These are phyloP conservation scores for Picea engelmannii DNA, from an alignment of 83 land plant genomes.

Conservation along the genomic window DNA sequence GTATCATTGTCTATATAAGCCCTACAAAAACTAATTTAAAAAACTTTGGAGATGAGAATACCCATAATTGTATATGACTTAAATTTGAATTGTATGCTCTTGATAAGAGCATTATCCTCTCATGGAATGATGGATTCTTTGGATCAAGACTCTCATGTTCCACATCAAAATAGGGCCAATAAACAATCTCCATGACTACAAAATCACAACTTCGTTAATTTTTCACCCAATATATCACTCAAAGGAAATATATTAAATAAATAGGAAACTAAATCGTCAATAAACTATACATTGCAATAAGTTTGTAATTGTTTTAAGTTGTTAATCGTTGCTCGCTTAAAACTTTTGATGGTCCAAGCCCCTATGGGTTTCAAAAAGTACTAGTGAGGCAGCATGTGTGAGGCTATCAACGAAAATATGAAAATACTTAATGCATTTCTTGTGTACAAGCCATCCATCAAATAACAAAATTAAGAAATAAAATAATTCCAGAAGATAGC, in stretches of 20 bases:
- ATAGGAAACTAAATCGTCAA: neutral
- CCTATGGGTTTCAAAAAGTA: neutral
- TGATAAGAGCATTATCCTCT: neutral
- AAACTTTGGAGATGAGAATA: too few species aligned
- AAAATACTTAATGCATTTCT: neutral
- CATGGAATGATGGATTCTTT: too few species aligned
- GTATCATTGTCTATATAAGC: too few species aligned
- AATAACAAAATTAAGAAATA: too few species aligned
- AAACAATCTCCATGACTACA: conserved; percentile 12
- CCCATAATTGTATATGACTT: neutral
- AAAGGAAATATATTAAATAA: neutral
- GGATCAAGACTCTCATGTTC: too few species aligned
- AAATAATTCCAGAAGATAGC: too few species aligned
- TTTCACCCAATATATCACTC: neutral
- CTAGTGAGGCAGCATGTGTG: neutral
- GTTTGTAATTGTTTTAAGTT: neutral
- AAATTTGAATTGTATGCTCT: neutral
- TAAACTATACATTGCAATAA: neutral
- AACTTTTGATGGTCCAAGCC: too few species aligned
- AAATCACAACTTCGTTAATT: neutral
- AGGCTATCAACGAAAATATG: neutral
- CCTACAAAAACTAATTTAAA: too few species aligned
- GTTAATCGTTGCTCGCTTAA: too few species aligned
- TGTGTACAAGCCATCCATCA: too few species aligned
- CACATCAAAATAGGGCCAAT: too few species aligned